These are phyloP conservation scores for Postia placenta DNA, from an alignment of 768 basidiomycete genomes.

Conservation along the genomic window DNA sequence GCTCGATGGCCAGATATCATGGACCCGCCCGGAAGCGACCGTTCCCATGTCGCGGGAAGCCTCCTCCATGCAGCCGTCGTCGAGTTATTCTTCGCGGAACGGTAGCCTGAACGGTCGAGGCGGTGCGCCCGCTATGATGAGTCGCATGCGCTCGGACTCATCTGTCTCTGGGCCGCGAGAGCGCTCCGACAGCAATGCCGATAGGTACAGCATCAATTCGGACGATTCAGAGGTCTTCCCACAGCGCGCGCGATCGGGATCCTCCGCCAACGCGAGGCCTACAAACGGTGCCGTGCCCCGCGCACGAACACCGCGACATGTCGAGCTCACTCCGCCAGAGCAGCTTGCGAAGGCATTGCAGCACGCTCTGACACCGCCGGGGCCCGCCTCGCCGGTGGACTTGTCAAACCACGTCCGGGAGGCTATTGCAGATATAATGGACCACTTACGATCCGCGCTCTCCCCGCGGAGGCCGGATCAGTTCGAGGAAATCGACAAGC, in stretches of 20 bases:
- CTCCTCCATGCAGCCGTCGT: neutral
- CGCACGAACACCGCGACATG: conserved; percentile 10
- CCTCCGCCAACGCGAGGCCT: conserved; percentile 7
- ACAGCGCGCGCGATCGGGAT: conserved; percentile 22
- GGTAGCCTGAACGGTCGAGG: conserved; percentile 7
- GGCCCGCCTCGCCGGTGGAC: conserved; percentile 55
- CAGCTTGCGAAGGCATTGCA: conserved; percentile 63
- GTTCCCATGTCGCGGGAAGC: conserved; percentile 4
- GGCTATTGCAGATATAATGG: conserved; percentile 58
- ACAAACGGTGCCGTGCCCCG: conserved; percentile 5
- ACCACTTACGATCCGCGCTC: conserved; percentile 47
- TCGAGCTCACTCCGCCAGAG: conserved; percentile 52
- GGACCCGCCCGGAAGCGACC: conserved; percentile 34
- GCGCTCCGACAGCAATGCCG: conserved; percentile 26
- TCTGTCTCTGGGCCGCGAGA: conserved; percentile 23
- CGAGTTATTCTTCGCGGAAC: conserved; percentile 3
- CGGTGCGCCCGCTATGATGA: neutral
- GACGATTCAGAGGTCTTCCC: conserved; percentile 75
- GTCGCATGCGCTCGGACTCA: conserved; percentile 29
- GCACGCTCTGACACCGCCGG: conserved; percentile 47
- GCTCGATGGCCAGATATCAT: conserved; percentile 57
- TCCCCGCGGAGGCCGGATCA: conserved; percentile 46
- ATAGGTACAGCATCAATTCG: conserved; percentile 63
- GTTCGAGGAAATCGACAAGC: conserved; percentile 51
- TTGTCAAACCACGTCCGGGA: conserved; percentile 52